A percentile compares a stretch with the other conserved stretches of the same genome.
Evolutionary conservation across 331 rosid species (phyloP).

Genomic region (Malus hybrid): DNA sequence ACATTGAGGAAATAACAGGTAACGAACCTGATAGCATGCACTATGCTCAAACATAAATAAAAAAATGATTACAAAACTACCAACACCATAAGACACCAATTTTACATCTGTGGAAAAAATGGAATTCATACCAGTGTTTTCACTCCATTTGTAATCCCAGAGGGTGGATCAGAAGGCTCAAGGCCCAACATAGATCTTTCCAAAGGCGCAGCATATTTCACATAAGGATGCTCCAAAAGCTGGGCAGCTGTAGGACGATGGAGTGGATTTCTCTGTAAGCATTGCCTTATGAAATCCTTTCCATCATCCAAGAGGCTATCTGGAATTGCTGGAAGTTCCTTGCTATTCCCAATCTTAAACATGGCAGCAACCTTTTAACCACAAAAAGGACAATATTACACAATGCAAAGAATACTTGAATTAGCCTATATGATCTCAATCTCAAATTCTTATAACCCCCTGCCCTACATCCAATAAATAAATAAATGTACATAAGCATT

Average conservation of each 20-base stretch:
- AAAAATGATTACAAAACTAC: background rate
- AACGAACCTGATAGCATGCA: slow-evolving; percentile 2
- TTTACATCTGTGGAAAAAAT: background rate
- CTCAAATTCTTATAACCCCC: background rate
- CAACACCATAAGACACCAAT: background rate
- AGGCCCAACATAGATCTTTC: slow-evolving; percentile 59
- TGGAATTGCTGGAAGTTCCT: slow-evolving; percentile 89
- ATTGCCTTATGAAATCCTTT: slow-evolving; percentile 74
- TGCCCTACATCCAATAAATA: background rate
- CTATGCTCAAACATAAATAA: background rate
- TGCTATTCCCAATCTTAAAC: slow-evolving; percentile 98
- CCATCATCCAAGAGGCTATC: slow-evolving; percentile 81
- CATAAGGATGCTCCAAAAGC: slow-evolving; percentile 89
- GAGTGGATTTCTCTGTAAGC: slow-evolving; percentile 80
- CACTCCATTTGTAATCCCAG: slow-evolving; percentile 51
- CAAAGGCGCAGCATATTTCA: slow-evolving; percentile 73
- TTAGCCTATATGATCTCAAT: background rate
- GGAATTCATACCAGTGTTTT: slow-evolving; percentile 54
- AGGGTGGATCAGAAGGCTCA: slow-evolving; percentile 42
- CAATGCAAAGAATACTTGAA: slow-evolving; percentile 13
- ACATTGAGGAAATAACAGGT: background rate
- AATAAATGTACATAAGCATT: background rate
- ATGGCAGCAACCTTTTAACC: slow-evolving; percentile 84
- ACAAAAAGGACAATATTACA: slow-evolving; percentile 21
- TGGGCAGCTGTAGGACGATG: slow-evolving; percentile 73